Evolutionary conservation across 2,329 filamentous ascomycete species (phyloP).

Genomic region (Madurella fahalii): DNA sequence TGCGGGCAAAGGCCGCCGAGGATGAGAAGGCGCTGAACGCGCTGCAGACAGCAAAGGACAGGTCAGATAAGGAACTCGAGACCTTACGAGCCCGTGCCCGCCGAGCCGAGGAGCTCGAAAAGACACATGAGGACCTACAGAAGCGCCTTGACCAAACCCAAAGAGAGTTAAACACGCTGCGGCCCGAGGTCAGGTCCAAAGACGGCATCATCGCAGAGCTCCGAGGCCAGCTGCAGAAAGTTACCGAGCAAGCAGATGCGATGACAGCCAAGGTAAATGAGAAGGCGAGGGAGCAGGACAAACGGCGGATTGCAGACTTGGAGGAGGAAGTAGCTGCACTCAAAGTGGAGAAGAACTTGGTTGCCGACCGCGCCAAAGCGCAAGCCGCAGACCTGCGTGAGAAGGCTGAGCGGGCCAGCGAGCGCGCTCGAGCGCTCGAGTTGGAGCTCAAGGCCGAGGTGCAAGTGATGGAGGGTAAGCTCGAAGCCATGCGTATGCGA

Average conservation of each 20-base stretch:
- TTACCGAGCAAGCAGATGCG: slow-evolving; percentile 61
- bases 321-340: slow-evolving; percentile 60
- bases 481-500: slow-evolving; percentile 79
- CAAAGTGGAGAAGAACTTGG: slow-evolving; percentile 72
- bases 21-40: slow-evolving; percentile 62
- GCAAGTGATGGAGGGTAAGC: slow-evolving; percentile 75
- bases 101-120: slow-evolving; percentile 53
- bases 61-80: slow-evolving; percentile 49
- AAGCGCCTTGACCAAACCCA: slow-evolving; percentile 55
- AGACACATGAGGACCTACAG: slow-evolving; percentile 46
- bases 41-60: slow-evolving; percentile 56
- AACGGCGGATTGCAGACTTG: slow-evolving; percentile 47
- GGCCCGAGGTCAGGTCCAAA: slow-evolving; percentile 58
- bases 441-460: slow-evolving; percentile 76
- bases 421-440: slow-evolving; percentile 65
- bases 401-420: slow-evolving; percentile 67
- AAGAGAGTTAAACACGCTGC: slow-evolving; percentile 50
- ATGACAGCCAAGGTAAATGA: slow-evolving; percentile 63
- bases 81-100: slow-evolving; percentile 45
- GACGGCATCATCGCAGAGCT: slow-evolving; percentile 64
- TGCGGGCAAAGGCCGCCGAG: slow-evolving; percentile 62
- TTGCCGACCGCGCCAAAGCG: slow-evolving; percentile 60
- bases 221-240: slow-evolving; percentile 64
- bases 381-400: slow-evolving; percentile 71
- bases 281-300: slow-evolving; percentile 64